Conservation (phyloP, 805 yeast genomes). For the Maudiozyma turicensis region DNA sequence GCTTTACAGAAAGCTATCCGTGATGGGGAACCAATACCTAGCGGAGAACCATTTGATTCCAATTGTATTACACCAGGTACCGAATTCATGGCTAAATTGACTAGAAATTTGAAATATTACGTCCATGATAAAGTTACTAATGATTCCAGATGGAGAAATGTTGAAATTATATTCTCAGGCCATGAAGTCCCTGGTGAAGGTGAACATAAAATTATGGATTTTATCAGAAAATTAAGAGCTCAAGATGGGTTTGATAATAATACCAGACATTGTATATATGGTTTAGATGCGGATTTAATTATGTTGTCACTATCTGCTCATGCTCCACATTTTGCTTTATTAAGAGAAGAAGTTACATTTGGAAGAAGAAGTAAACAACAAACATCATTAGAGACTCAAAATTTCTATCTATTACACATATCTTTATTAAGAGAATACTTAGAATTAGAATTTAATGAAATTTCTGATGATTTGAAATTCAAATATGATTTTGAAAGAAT, state of each 20-base stretch:
- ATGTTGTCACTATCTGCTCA: constrained; percentile 87
- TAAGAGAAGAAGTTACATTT: constrained; percentile 92
- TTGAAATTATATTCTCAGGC: constrained; percentile 73
- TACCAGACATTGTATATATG: constrained; percentile 87
- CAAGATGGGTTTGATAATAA: constrained; percentile 66
- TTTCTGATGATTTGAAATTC: constrained; percentile 54
- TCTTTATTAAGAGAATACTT: constrained; percentile 85
- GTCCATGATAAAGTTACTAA: constrained; percentile 80
- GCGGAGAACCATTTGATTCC: constrained; percentile 75
- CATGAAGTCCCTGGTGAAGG: constrained; percentile 99
- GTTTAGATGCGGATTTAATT: constrained; percentile 91
- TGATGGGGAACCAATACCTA: constrained; percentile 66
- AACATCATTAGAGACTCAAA: constrained; percentile 60
- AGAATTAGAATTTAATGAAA: constrained; percentile 70
- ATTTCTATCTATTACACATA: constrained; percentile 72
- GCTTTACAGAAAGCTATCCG: constrained; percentile 62
- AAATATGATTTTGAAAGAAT: constrained; percentile 76
- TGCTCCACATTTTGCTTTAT: constrained; percentile 88
- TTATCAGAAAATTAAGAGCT: constrained; percentile 70
- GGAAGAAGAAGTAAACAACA: constrained; percentile 39
- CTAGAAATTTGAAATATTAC: constrained; percentile 73
- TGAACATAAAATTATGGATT: constrained; percentile 95
- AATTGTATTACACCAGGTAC: constrained; percentile 96
- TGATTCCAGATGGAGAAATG: constrained; percentile 77
- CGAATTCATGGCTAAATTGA: constrained; percentile 85